Evolutionary conservation across 345 rosid species (phyloP).

Genomic region (Chamaenerion angustifolium): DNA sequence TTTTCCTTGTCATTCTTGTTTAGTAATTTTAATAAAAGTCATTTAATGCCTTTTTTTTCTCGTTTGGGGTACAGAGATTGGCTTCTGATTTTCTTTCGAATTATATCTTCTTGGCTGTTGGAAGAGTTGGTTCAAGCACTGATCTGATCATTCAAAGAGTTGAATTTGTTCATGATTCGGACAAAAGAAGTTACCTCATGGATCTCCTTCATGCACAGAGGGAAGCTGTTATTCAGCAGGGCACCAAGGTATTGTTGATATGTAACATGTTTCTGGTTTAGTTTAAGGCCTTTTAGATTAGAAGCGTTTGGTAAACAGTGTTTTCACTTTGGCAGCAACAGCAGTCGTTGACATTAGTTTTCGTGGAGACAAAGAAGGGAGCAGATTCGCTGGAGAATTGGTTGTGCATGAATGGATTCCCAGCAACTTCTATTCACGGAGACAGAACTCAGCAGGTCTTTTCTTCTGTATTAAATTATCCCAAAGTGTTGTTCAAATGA

Average conservation of each 20-base stretch:
- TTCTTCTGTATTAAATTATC: neutral
- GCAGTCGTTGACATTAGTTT: slow-evolving; percentile 66
- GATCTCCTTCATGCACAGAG: slow-evolving; percentile 97
- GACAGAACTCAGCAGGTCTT: slow-evolving; percentile 85
- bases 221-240: slow-evolving; percentile 49
- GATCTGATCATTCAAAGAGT: slow-evolving; percentile 96
- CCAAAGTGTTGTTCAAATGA: no score
- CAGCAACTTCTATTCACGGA: slow-evolving; percentile 92
- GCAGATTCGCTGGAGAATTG: slow-evolving; percentile 93
- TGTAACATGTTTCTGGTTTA: neutral
- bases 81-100: slow-evolving; percentile 79
- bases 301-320: neutral
- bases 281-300: neutral
- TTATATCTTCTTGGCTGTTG: slow-evolving; percentile 91
- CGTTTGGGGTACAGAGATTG: slow-evolving; percentile 60
- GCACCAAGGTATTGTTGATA: slow-evolving; percentile 36
- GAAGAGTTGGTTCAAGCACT: slow-evolving; percentile 97
- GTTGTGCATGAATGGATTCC: slow-evolving; percentile 75
- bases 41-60: no score
- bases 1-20: no score
- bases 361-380: slow-evolving; percentile 96
- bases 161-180: slow-evolving; percentile 83
- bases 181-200: slow-evolving; percentile 99
- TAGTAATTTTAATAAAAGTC: no score
- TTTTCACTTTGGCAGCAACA: slow-evolving; percentile 43